Evolutionary conservation across 1,284 basidiomycete species (phyloP).

Genomic region (Gymnopus androsaceus): DNA sequence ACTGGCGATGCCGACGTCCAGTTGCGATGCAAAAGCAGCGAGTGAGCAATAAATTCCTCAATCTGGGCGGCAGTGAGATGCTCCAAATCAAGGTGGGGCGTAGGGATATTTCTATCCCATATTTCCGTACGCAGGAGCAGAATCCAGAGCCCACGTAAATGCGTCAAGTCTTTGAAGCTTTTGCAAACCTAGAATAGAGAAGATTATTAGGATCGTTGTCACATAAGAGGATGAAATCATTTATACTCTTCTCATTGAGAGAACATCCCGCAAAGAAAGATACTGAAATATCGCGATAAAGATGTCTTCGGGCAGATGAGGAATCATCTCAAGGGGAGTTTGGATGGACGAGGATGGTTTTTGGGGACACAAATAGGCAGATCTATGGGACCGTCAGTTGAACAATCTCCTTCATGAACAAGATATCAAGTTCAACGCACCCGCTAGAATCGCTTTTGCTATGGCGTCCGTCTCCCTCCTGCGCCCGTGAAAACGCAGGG

Average conservation of each 20-base stretch:
- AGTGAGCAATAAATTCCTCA: constrained; percentile 40
- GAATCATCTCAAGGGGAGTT: not conserved
- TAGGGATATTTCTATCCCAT: constrained; percentile 45
- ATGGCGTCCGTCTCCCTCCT: not conserved
- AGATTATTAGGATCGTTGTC: not conserved
- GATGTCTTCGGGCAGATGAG: constrained; percentile 38
- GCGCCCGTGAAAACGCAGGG: not conserved
- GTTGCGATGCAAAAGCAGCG: constrained; percentile 43
- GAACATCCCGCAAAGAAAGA: constrained; percentile 35
- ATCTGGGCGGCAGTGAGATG: constrained; percentile 42
- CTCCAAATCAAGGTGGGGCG: constrained; percentile 40
- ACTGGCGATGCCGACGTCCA: constrained; percentile 48
- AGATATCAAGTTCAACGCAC: not conserved
- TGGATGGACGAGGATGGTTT: not conserved
- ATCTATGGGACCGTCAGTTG: not conserved
- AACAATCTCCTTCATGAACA: not conserved
- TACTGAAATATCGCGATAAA: constrained; percentile 36
- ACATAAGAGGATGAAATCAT: not conserved
- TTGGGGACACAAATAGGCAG: not conserved
- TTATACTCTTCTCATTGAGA: constrained; percentile 38
- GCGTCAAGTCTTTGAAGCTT: constrained; percentile 42
- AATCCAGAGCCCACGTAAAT: constrained; percentile 52
- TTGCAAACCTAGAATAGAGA: constrained; percentile 47
- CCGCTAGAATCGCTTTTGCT: not conserved
- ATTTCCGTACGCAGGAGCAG: constrained; percentile 44